A percentile compares a stretch with the other conserved stretches of the same genome.
Conservation (phyloP, 257 asterid species). For the Echium plantagineum region DNA sequence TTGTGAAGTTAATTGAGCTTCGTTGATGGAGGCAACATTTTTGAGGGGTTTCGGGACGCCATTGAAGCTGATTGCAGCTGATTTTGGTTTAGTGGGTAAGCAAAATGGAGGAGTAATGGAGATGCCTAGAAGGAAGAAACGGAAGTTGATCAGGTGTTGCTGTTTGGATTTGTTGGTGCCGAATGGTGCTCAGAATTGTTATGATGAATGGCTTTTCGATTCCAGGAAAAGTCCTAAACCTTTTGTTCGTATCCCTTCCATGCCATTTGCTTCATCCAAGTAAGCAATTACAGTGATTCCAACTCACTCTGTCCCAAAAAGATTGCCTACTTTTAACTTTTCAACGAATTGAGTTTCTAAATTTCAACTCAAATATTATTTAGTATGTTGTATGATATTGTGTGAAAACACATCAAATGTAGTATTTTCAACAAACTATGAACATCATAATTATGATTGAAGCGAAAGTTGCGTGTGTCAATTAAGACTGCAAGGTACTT, state of each 20-base stretch:
- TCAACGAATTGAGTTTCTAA: no score
- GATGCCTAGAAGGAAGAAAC: slow-evolving; percentile 39
- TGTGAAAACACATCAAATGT: no score
- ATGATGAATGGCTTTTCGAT: slow-evolving; percentile 42
- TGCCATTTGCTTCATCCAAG: slow-evolving; percentile 63
- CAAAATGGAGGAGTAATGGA: slow-evolving; percentile 12
- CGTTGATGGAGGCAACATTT: no score
- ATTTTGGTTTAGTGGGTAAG: no score
- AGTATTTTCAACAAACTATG: no score
- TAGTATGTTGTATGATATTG: no score
- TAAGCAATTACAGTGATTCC: slow-evolving; percentile 10
- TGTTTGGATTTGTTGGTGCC: slow-evolving; percentile 32
- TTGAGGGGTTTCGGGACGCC: no score
- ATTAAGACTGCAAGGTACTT: not conserved
- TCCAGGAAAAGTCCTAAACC: slow-evolving; percentile 23
- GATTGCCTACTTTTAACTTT: not conserved
- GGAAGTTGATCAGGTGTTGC: slow-evolving; percentile 34
- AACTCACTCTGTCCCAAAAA: not conserved
- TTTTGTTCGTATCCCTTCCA: slow-evolving; percentile 30
- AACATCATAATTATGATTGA: no score
- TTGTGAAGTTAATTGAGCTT: no score
- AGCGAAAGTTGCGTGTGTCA: not conserved
- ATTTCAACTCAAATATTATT: no score
- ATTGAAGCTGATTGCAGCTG: no score
- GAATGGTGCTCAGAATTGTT: slow-evolving; percentile 31